A percentile compares a stretch with the other conserved stretches of the same genome.
Evolutionary conservation across 345 rosid species (phyloP).

Genomic region (Aquilaria sinensis): DNA sequence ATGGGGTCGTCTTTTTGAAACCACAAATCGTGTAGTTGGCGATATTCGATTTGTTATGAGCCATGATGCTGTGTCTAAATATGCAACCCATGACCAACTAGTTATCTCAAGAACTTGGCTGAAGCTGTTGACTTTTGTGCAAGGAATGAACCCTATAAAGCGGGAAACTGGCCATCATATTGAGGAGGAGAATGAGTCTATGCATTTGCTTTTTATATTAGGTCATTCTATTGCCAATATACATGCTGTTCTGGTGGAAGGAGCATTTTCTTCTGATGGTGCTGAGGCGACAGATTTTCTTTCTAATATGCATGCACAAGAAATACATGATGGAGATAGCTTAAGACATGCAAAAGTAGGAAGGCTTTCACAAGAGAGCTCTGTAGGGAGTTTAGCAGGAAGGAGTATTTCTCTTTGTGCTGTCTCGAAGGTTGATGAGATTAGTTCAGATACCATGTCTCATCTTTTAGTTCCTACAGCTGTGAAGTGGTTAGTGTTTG

Average conservation of each 20-base stretch:
- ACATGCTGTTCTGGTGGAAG: constrained; percentile 70
- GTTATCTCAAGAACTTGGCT: constrained; percentile 73
- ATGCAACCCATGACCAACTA: constrained; percentile 47
- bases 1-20: constrained; percentile 58
- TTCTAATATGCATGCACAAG: constrained; percentile 21
- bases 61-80: constrained; percentile 63
- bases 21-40: constrained; percentile 59
- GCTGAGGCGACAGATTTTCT: constrained; percentile 31
- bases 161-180: constrained; percentile 76
- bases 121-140: constrained; percentile 68
- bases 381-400: constrained; percentile 50
- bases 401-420: constrained; percentile 35
- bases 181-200: constrained; percentile 67
- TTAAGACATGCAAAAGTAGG: constrained; percentile 83
- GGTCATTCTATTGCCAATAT: constrained; percentile 56
- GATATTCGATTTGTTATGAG: constrained; percentile 85
- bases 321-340: constrained; percentile 47
- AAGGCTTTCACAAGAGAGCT: constrained; percentile 63
- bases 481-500: constrained; percentile 50
- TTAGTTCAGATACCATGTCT: constrained; percentile 20
- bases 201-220: constrained; percentile 52
- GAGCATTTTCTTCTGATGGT: constrained; percentile 54
- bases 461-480: constrained; percentile 43
- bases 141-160: constrained; percentile 79
- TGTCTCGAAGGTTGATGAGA: constrained; percentile 32